Percentiles rank a stretch among this genome's conserved stretches.
phyloP scores from a whole-genome alignment of 2,329 filamentous ascomycete genomes.

The Tolypocladium tropicale region DNA sequence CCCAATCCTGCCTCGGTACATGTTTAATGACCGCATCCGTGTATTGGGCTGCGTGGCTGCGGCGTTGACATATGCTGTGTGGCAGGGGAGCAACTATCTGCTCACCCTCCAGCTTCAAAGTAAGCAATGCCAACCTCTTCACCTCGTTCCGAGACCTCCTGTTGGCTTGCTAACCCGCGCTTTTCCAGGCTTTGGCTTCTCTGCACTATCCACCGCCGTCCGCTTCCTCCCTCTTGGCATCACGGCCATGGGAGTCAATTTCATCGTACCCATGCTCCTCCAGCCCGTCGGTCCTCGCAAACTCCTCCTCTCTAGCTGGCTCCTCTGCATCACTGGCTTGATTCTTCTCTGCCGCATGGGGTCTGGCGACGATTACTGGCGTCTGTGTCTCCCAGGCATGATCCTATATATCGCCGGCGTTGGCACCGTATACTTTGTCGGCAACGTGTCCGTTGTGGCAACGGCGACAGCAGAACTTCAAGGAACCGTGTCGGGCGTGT shows the following conservation, averaged over 20 bases:
- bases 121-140: background rate
- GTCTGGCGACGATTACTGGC: conserved; percentile 3
- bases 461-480: conserved; percentile 3
- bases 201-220: conserved; percentile 4
- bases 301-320: conserved; percentile 4
- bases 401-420: conserved; percentile 6
- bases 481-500: conserved; percentile 6
- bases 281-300: background rate
- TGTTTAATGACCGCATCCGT: conserved; percentile 2
- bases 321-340: conserved; percentile 1
- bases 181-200: conserved; percentile 4
- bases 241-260: conserved; percentile 6
- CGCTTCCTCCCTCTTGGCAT: conserved; percentile 6
- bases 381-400: conserved; percentile 5
- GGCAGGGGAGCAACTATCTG: conserved; percentile 6
- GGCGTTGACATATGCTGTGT: conserved; percentile 5
- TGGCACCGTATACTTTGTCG: conserved; percentile 6
- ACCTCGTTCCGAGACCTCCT: background rate
- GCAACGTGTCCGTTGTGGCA: conserved; percentile 5
- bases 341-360: conserved; percentile 3
- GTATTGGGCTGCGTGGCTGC: conserved; percentile 4
- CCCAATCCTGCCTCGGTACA: conserved; percentile 3
- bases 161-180: background rate
- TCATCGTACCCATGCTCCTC: conserved; percentile 2
- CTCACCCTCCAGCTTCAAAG: conserved; percentile 6